phyloP scores from a whole-genome alignment of 1,139 yeast species.

The Kodamaea arcana region DNA sequence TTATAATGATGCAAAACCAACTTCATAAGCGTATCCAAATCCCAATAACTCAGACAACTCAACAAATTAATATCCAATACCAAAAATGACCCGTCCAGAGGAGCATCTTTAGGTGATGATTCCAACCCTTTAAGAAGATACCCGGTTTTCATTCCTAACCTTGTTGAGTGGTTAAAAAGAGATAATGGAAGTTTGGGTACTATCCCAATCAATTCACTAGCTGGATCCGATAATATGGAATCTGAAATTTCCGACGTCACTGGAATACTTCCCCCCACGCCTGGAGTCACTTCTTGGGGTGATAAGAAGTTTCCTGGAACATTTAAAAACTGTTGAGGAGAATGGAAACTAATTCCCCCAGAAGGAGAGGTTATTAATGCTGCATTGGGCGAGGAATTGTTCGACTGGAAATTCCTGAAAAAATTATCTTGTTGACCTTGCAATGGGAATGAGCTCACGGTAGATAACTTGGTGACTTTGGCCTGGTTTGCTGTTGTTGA shows the following conservation, averaged over 20 bases:
- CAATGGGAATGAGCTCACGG: neutral
- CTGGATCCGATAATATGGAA: slow-evolving; percentile 42
- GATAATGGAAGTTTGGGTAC: slow-evolving; percentile 61
- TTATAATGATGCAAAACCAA: slow-evolving; percentile 64
- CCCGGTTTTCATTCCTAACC: slow-evolving; percentile 70
- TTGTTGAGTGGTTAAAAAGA: slow-evolving; percentile 63
- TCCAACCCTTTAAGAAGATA: slow-evolving; percentile 48
- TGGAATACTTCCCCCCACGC: slow-evolving; percentile 1
- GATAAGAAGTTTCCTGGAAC: slow-evolving; percentile 35
- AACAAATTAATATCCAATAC: slow-evolving; percentile 59
- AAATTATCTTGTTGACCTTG: slow-evolving; percentile 1
- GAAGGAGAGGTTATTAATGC: slow-evolving; percentile 35
- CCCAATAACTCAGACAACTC: slow-evolving; percentile 66
- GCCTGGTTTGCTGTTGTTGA: neutral
- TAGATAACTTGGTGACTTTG: neutral
- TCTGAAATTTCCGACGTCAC: slow-evolving; percentile 4
- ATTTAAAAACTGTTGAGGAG: slow-evolving; percentile 39
- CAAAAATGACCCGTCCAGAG: slow-evolving; percentile 16
- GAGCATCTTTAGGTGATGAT: slow-evolving; percentile 14
- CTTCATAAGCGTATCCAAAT: slow-evolving; percentile 53
- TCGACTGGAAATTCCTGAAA: slow-evolving; percentile 12
- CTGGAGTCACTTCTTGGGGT: slow-evolving; percentile 28
- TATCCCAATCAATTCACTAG: slow-evolving; percentile 60
- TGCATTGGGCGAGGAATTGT: slow-evolving; percentile 5
- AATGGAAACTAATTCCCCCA: slow-evolving; percentile 27